Evolutionary conservation across 371 early-diverging fungal species (phyloP).

Genomic region (Mortierella sp.): DNA sequence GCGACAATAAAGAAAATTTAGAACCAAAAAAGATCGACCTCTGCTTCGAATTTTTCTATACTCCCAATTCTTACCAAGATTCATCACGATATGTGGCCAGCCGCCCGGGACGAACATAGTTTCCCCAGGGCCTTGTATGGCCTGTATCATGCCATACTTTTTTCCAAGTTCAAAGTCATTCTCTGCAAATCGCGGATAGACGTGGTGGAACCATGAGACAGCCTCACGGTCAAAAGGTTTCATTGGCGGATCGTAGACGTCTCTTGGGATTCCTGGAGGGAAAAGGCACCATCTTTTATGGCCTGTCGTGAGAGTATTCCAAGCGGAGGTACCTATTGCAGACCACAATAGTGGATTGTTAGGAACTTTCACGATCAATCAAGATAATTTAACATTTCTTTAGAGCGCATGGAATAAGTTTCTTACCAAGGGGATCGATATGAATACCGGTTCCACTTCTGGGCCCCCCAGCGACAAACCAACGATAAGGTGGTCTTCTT

Average conservation of each 20-base stretch:
- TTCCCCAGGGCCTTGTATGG: conserved; percentile 83
- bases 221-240: conserved; percentile 81
- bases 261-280: conserved; percentile 71
- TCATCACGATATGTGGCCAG: conserved; percentile 89
- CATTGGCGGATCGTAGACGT: conserved; percentile 70
- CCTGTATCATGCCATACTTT: conserved; percentile 78
- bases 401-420: not conserved
- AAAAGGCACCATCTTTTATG: conserved; percentile 84
- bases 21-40: not conserved
- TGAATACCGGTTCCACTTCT: conserved; percentile 79
- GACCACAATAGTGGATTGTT: not conserved
- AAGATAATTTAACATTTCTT: not conserved
- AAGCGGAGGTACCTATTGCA: conserved; percentile 69
- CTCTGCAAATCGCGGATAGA: conserved; percentile 71
- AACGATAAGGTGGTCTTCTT: conserved; percentile 74
- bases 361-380: not conserved
- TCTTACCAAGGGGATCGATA: conserved; percentile 69
- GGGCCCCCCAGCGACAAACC: conserved; percentile 76
- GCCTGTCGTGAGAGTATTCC: conserved; percentile 74
- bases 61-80: conserved; percentile 65
- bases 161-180: conserved; percentile 56
- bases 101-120: conserved; percentile 91
- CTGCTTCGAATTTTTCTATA: not conserved
- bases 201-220: conserved; percentile 82
- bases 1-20: not conserved